Conservation (phyloP, 257 asterid genomes). For the Solanum appendiculatum region DNA sequence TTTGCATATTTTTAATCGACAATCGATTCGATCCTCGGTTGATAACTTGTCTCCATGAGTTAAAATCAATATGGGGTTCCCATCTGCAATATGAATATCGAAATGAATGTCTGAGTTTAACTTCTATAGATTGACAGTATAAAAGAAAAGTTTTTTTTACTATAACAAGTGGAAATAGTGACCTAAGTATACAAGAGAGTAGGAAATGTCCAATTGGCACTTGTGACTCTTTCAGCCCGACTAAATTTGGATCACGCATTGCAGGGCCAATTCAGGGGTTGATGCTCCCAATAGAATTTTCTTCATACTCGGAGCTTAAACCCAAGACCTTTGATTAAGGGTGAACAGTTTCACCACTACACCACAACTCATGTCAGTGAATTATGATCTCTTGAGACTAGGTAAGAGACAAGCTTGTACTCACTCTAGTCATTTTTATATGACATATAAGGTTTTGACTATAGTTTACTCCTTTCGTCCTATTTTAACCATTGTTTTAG, state of each 20-base stretch:
- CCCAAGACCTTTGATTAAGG: too few relatives aligned
- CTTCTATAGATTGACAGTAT: not conserved
- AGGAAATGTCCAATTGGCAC: not conserved
- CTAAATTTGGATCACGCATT: not conserved
- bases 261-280: rapidly evolving
- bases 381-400: not conserved
- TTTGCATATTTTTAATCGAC: conserved; percentile 16
- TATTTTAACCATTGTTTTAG: not conserved
- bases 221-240: too few relatives aligned
- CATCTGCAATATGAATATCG: conserved; percentile 1
- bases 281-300: not conserved
- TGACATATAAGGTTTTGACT: not conserved
- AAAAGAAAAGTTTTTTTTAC: not conserved
- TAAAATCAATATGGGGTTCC: conserved; percentile 7
- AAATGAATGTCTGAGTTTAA: not conserved
- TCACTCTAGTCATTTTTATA: not conserved
- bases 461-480: not conserved
- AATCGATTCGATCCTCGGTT: conserved; percentile 9
- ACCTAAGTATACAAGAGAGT: not conserved
- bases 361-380: not conserved
- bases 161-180: not conserved
- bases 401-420: not conserved
- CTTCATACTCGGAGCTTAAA: too few relatives aligned
- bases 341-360: rapidly evolving
- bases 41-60: conserved; percentile 26